Conservation (phyloP, 306 rosid species). For the Canavalia ensiformis region DNA sequence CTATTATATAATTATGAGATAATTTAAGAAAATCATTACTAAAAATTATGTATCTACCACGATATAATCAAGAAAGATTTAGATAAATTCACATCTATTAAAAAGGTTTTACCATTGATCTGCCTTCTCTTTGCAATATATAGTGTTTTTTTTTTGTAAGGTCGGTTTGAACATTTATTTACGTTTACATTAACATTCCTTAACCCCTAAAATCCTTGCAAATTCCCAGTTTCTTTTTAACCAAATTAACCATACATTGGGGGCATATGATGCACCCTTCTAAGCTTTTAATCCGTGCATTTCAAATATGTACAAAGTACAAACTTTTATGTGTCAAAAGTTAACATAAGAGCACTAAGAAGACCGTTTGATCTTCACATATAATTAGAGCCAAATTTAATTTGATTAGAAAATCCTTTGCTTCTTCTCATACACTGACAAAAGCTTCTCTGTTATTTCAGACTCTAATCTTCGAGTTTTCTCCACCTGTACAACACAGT, state of each 20-base stretch:
- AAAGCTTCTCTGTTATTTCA: slow-evolving; percentile 45
- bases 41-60: background rate
- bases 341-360: background rate
- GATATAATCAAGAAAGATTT: background rate
- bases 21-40: background rate
- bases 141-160: background rate
- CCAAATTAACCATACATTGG: background rate
- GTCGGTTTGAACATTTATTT: background rate
- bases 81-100: too few relatives aligned
- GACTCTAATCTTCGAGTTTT: slow-evolving; percentile 39
- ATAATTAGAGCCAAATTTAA: background rate
- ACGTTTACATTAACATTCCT: background rate
- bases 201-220: background rate
- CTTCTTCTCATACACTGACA: slow-evolving; percentile 41
- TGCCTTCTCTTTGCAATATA: background rate
- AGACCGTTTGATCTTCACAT: background rate
- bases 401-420: slow-evolving; percentile 28
- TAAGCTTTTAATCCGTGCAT: background rate
- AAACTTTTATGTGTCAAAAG: slow-evolving; percentile 8
- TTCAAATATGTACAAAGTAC: slow-evolving; percentile 4
- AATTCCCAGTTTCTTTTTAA: background rate
- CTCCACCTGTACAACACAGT: slow-evolving; percentile 44
- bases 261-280: background rate
- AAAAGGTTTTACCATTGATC: background rate
- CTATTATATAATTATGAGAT: background rate